Percentiles rank a stretch among this genome's conserved stretches.
These are phyloP conservation scores for Xylariaceae sp. DNA, from an alignment of 2,329 filamentous ascomycete genomes.

Conservation along the genomic window DNA sequence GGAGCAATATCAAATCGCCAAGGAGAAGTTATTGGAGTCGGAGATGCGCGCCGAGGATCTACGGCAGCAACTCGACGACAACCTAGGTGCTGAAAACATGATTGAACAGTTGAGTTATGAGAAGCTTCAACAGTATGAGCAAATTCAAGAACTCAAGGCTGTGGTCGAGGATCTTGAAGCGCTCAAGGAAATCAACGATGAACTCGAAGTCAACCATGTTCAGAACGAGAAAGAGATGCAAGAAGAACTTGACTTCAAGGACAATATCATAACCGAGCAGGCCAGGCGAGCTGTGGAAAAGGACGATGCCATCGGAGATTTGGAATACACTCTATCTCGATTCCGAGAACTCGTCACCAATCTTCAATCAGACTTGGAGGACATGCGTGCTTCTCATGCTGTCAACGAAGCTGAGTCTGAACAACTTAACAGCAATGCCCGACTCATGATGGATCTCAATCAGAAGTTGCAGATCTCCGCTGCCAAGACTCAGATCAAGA, in stretches of 20 bases:
- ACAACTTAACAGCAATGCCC: slow-evolving; percentile 79
- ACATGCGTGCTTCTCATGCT: slow-evolving; percentile 86
- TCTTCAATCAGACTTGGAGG: slow-evolving; percentile 79
- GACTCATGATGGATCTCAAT: slow-evolving; percentile 95
- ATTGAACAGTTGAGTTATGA: slow-evolving; percentile 87
- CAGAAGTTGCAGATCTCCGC: slow-evolving; percentile 88
- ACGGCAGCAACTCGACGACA: slow-evolving; percentile 83
- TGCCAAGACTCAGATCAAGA: slow-evolving; percentile 87
- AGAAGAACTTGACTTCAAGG: slow-evolving; percentile 85
- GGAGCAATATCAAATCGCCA: slow-evolving; percentile 62
- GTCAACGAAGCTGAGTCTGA: slow-evolving; percentile 90
- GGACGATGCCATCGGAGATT: slow-evolving; percentile 74
- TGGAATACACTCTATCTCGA: slow-evolving; percentile 82
- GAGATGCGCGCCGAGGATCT: slow-evolving; percentile 79
- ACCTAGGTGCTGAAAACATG: slow-evolving; percentile 84
- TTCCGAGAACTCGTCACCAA: slow-evolving; percentile 86
- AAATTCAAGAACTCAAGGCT: slow-evolving; percentile 75
- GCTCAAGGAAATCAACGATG: slow-evolving; percentile 87
- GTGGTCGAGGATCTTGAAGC: slow-evolving; percentile 84
- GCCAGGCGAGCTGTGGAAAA: slow-evolving; percentile 67
- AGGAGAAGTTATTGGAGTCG: slow-evolving; percentile 66
- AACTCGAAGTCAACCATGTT: slow-evolving; percentile 87
- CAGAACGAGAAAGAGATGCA: slow-evolving; percentile 93
- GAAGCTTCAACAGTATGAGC: slow-evolving; percentile 76
- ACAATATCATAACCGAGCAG: slow-evolving; percentile 78